Evolutionary conservation across 2,329 filamentous ascomycete genomes (phyloP), one percentile per base, ranked within the genome.

Genomic region (Didymella sp.): DNA sequence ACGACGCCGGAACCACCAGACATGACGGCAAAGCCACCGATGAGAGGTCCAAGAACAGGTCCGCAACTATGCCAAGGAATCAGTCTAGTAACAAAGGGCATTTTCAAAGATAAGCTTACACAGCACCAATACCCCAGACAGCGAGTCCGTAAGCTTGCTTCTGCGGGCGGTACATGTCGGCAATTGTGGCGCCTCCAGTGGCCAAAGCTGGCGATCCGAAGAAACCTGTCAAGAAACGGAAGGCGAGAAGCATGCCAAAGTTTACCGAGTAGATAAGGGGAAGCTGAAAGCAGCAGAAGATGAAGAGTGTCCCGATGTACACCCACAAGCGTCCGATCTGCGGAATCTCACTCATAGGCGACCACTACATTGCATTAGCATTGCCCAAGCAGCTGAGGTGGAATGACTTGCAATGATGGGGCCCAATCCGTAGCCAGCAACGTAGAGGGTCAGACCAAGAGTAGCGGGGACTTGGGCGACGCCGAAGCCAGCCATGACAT

Each of bases 401-500:
- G 5, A 9, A 27, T 5, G 9, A 27, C 25, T 27, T 27, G 25
- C 25, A 5, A 73, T 49, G 21, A 69, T 64, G 3, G 73, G 73
- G 2, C 74, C 73, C 1, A 74, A 53, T 19, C 72, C 73, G 17
- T 75, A 75, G 2, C 73, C 73, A 28, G 59, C 55, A 41, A 67
- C 65, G 24, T 66, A 71, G 2, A 75, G 53, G 4, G 70, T 77
- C 19, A 84, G 71, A 8, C 81, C 81, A 1, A 84, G 71, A 0
- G 75, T 76, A 0, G 79, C 79, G 1, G 75, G 78, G 13, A 82
- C 76, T 31, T 78, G 70, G 21, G 76, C 78, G 40, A 88, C 81
- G 42, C 78, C 78, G 61, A 87, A 89, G 27, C 77, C 75, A 9
- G 73, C 56, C 67, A 82, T 81, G 13, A 89, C 76, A 6, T 81